Evolutionary conservation across 441 rosid genomes (phyloP), one percentile per base, ranked within the genome.

Genomic region (Gossypium laxum): DNA sequence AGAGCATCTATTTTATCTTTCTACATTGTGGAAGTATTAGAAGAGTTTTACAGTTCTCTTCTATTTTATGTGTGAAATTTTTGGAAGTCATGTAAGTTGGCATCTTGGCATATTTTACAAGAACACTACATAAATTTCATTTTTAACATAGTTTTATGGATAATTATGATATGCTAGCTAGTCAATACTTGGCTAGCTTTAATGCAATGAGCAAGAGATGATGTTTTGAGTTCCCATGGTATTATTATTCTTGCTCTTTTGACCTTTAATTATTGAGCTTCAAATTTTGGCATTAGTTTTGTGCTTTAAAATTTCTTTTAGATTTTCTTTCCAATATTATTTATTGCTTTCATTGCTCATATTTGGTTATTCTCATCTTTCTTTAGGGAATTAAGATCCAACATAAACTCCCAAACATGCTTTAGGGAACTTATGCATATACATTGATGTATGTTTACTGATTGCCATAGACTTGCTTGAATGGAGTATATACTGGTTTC

Each of bases 161-260:
- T 14, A 30, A 45, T 43, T 47, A n/a, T 65, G n/a, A 43, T 12
- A 19, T 17, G 2, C 12, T 0, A 11, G 19, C 24, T 43, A 22
- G 56, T 32, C 19, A 5, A 65, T 17, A 65, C 5, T 22, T 65
- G n/a, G 34, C 11, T 12, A 26, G 5, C 45, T 21, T 68, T 34
- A 38, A 18, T 38, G 51, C 30, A 38, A 41, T 10, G 28, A 62
- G 22, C 43, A 38, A 38, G 8, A 19, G 28, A 6, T 62, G 50
- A 62, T 62, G 51, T 38, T 62, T 62, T 62, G 8, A 19, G 51
- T 38, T 62, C 67, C 67, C 51, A 63, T 63, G 67, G 30, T 15
- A 62, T 34, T 34, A 34, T 34, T 63, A 41, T 38, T 63, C 51
- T 3, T 26, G 3, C 21, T 4, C 17, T 10, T 63, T 63, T 63